Conservation (phyloP, 805 yeast species). For the Middelhovenomyces tepae region DNA sequence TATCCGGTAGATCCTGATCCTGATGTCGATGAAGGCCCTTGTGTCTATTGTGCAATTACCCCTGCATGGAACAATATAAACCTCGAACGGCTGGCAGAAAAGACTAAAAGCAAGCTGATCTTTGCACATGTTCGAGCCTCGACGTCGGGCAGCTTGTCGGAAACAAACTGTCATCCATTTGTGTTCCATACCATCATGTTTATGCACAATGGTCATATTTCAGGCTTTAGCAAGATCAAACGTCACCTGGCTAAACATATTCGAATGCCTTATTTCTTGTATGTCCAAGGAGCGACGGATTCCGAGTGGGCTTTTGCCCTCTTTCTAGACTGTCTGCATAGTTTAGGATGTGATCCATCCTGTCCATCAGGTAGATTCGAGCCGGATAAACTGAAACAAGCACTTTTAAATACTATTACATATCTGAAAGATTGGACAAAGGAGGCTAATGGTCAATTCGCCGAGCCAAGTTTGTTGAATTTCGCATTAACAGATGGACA, state of each 20-base stretch:
- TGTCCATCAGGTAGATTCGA: constrained; percentile 44
- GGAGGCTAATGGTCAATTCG: constrained; percentile 35
- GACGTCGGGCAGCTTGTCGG: constrained; percentile 88
- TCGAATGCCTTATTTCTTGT: constrained; percentile 68
- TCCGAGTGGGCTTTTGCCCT: constrained; percentile 93
- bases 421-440: constrained; percentile 72
- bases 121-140: constrained; percentile 97
- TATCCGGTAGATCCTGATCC: constrained; percentile 48
- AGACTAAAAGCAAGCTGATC: constrained; percentile 74
- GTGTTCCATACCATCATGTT: constrained; percentile 80
- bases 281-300: constrained; percentile 90
- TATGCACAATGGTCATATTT: constrained; percentile 88
- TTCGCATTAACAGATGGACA: constrained; percentile 94
- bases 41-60: constrained; percentile 89
- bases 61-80: constrained; percentile 97
- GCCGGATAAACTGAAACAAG: constrained; percentile 47
- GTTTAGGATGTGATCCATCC: constrained; percentile 67
- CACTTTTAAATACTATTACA: constrained; percentile 65
- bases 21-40: constrained; percentile 61
- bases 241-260: constrained; percentile 62
- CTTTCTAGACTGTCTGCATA: constrained; percentile 64
- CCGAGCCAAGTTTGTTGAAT: constrained; percentile 78
- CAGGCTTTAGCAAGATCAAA: constrained; percentile 66
- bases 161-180: constrained; percentile 96
- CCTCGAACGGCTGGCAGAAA: constrained; percentile 73